Evolutionary conservation across 805 yeast species (phyloP).

Genomic region (Nakazawaea peltata): DNA sequence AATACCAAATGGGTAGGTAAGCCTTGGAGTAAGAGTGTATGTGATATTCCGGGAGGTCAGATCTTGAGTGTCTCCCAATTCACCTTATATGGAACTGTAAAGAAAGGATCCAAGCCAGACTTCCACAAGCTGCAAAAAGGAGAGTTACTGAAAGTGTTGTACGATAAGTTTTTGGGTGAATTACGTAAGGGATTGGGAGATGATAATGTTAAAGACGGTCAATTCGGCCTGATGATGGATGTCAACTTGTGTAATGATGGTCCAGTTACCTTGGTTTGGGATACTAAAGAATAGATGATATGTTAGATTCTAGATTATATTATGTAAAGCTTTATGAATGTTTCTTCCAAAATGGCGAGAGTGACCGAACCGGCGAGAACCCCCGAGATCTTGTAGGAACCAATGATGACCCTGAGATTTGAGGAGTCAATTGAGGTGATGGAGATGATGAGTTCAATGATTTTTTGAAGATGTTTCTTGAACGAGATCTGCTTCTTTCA

Average conservation of each 20-base stretch:
- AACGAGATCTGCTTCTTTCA: constrained; percentile 1
- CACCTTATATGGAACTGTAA: constrained; percentile 77
- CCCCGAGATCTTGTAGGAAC: constrained; percentile 15
- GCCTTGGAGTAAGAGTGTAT: constrained; percentile 71
- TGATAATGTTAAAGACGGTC: constrained; percentile 73
- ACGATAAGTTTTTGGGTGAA: constrained; percentile 40
- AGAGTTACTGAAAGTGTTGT: constrained; percentile 37
- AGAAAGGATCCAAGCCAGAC: constrained; percentile 92
- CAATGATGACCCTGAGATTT: too few relatives aligned
- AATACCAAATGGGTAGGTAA: constrained; percentile 48
- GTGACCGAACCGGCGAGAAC: constrained; percentile 21
- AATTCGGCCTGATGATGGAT: constrained; percentile 97
- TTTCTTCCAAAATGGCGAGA: constrained; percentile 22
- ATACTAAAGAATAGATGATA: constrained; percentile 35
- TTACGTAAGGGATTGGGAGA: constrained; percentile 48
- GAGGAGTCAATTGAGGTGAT: constrained; percentile 1
- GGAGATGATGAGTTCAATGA: constrained; percentile 1
- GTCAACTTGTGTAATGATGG: constrained; percentile 86
- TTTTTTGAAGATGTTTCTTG: neutral
- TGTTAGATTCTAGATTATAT: too few relatives aligned
- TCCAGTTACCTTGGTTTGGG: constrained; percentile 82
- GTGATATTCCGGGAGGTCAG: constrained; percentile 54
- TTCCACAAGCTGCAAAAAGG: constrained; percentile 91
- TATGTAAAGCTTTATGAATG: neutral
- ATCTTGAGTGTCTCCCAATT: constrained; percentile 88